Base-by-base conservation (phyloP, 345 rosid genomes). In the Eucalyptus camaldulensis region DNA sequence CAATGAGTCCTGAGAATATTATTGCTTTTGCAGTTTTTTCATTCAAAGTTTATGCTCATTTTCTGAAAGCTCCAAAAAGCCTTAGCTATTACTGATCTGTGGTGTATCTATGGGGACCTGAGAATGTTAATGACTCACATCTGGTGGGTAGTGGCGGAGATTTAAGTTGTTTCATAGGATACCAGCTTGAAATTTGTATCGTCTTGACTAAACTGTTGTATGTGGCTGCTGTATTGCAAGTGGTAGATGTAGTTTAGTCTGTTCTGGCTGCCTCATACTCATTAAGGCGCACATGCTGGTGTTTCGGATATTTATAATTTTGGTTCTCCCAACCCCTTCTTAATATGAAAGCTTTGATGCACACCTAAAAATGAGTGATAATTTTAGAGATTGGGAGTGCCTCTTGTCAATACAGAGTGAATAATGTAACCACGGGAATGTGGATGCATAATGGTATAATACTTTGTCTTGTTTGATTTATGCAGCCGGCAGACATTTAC, bases 401-500 rank as follows among this genome's bases (percentile, higher is more conserved):
- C 40, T 40, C 27, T 76, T 40, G 45, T 21, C 47, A 76, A 76
- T 40, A 40, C 9, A 9, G 29, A 37, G 43, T 76, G 47, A 21
- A 40, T 40, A 40, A 76, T 76, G 85, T 76, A 76, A 76, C 47
- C 85, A 76, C 4, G 15, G 9, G 47, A 76, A 76, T 76, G 85
- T 76, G 7, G 47, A 76, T 76, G 47, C 47, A 12, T 40, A 22
- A 22, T 25, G 44, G 27, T 87, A 17, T 90, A 22, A 87, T 87
- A 53, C 33, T 80, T 37, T 8, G 19, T 81, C 49, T 87, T 47
- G 86, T 86, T 31, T 16, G 13, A 16, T 83, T 80, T 49, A 58
- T 93, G 93, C 98, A 98, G 99, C 99, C 99, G 6, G 99, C 99
- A 16, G 99, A 98, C 88, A 97, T 98, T 88, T 98, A 98, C 92